A percentile compares a stretch with the other conserved stretches of the same genome.
These are phyloP conservation scores for Chlamydomonas incerta DNA, from an alignment of 139 green algal genomes.

Conservation along the genomic window DNA sequence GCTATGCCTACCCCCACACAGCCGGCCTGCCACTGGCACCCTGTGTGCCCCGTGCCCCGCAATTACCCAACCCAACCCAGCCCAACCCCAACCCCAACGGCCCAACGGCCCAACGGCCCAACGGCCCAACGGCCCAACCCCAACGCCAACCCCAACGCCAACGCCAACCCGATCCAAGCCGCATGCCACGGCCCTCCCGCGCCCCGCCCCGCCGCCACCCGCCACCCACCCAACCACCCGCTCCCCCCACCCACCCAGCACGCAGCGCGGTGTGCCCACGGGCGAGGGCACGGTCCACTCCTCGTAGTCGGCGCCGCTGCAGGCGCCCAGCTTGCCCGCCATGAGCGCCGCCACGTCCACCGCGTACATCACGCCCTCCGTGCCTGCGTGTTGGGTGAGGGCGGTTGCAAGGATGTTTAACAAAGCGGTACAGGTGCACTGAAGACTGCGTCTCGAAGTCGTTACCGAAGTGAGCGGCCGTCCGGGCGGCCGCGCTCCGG, in stretches of 20 bases:
- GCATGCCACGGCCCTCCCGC: neutral
- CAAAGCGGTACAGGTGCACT: too few relatives aligned
- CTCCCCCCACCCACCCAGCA: slow-evolving; percentile 53
- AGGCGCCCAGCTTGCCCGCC: slow-evolving; percentile 28
- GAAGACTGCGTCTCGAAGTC: too few relatives aligned
- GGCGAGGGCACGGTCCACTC: slow-evolving; percentile 51
- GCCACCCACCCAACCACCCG: neutral
- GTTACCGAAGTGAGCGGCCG: too few relatives aligned
- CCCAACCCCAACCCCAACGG: too few relatives aligned
- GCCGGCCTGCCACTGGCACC: too few relatives aligned
- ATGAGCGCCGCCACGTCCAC: slow-evolving; percentile 72
- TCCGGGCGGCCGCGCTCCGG: too few relatives aligned
- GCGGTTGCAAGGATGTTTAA: neutral
- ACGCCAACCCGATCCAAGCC: neutral
- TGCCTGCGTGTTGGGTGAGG: neutral
- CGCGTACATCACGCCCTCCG: slow-evolving; percentile 71
- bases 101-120: too few relatives aligned
- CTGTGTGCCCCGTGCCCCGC: too few relatives aligned
- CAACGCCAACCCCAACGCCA: neutral
- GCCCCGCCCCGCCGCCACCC: neutral
- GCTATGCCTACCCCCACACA: too few relatives aligned
- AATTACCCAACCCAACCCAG: too few relatives aligned
- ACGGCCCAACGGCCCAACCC: too few relatives aligned
- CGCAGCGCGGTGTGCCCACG: slow-evolving; percentile 35
- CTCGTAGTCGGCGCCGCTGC: slow-evolving; percentile 56